Evolutionary conservation across 495 filamentous ascomycete genomes (phyloP), one percentile per base, ranked within the genome.

Genomic region (Aspergillus mulundensis): DNA sequence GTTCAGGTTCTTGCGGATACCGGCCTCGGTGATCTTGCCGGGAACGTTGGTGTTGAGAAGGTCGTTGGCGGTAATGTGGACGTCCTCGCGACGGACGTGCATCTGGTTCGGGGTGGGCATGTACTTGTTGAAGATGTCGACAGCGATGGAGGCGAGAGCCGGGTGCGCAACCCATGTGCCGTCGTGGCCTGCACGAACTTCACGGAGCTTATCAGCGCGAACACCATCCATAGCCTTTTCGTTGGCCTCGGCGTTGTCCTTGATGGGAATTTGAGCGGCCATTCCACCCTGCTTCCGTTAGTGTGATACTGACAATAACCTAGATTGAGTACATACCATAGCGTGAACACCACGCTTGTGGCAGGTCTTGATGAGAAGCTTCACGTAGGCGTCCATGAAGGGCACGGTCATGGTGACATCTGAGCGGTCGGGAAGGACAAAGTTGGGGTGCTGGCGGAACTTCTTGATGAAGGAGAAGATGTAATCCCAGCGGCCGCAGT

Each of bases 401-500:
- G 94, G 94, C 0, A 95, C 90, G 23, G 92, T 97, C 94, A 98
- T 98, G 61, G 94, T 98, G 34, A 98, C 90, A 56, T 84, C 82
- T 32, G 84, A 84, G 44, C 94, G 89, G 66, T 99, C 95, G 10
- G 94, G 95, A 15, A 99, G 84, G 55, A 97, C 85, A 69, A 97
- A 99, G 69, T 86, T 84, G 58, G 88, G 77, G 78, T 96, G 91
- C 61, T 96, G 84, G 63, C 95, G 89, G 86, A 97, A 97, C 76
- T 96, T 96, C 82, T 99, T 99, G 81, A 99, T 99, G 67, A 94
- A 90, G 71, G 87, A 93, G 81, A 99, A 98, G 77, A 99, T 97
- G 81, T 99, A 99, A 70, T 99, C 94, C 94, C 94, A 99, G 48
- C 94, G 88, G 48, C 94, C 94, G 74, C 94, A 99, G 81, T 99